Evolutionary conservation across 2,329 filamentous ascomycete species (phyloP), one percentile per base, ranked within the genome.

Genomic region (Phaeosphaeria sp.): DNA sequence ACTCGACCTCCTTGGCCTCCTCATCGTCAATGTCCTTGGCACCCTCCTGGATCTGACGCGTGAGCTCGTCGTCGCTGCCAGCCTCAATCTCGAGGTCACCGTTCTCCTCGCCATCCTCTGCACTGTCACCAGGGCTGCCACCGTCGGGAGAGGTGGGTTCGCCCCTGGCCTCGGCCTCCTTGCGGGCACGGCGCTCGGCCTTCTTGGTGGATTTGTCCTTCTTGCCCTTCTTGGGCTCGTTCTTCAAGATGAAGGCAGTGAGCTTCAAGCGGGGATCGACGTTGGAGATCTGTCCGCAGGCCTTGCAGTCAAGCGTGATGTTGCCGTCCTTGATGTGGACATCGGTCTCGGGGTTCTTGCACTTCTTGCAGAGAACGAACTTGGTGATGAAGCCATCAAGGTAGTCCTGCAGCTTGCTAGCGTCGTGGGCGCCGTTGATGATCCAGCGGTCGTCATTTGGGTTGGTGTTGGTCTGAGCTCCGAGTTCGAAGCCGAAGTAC

Each of bases 331-430:
- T 97, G 85, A 98, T 92, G 75, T 91, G 88, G 75, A 98, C 90
- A 67, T 96, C 93, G 67, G 95, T 99, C 85, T 99, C 95, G 36
- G 95, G 95, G 80, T 99, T 99, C 88, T 97, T 97, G 90, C 95
- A 99, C 80, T 96, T 94, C 84, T 96, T 96, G 91, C 95, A 99
- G 65, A 99, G 93, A 74, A 99, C 95, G 70, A 98, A 99, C 83
- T 92, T 97, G 84, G 89, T 87, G 83, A 99, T 99, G 87, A 99
- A 99, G 72, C 93, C 93, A 78, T 98, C 94, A 49, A 99, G 91
- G 73, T 97, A 93, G 78, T 98, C 95, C 84, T 99, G 95, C 49
- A 99, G 90, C 85, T 98, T 98, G 79, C 85, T 83, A 63, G 94
- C 89, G 69, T 99, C 95, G 78, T 99, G 95, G 68, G 94, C 92